These are phyloP conservation scores for Bonia amplexicaulis DNA, from an alignment of 176 grass and related monocot species.

Conservation along the genomic window DNA sequence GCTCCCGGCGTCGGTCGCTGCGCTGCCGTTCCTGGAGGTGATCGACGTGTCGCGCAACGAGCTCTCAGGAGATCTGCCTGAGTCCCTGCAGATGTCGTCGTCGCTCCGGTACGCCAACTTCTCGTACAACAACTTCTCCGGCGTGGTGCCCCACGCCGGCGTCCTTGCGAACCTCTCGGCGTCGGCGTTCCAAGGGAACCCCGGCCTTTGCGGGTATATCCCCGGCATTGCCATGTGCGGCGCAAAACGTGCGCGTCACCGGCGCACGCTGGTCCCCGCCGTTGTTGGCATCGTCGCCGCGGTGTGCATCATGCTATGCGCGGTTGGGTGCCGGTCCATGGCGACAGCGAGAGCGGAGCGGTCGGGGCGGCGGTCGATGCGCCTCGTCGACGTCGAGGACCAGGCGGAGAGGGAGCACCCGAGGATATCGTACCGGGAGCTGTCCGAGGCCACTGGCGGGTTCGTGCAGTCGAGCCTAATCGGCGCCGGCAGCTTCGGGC, in stretches of 20 bases:
- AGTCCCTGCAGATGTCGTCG: constrained; percentile 38
- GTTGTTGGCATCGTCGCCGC: constrained; percentile 1
- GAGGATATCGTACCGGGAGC: constrained; percentile 65
- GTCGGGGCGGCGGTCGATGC: neutral
- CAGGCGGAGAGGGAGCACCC: constrained; percentile 49
- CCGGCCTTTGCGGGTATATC: constrained; percentile 45
- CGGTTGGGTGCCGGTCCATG: constrained; percentile 11
- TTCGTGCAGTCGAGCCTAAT: constrained; percentile 57
- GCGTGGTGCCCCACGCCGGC: constrained; percentile 37
- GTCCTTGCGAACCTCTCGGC: constrained; percentile 41
- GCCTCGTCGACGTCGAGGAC: constrained; percentile 32
- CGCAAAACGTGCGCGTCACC: neutral
- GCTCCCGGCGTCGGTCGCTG: constrained; percentile 50
- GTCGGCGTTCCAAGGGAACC: constrained; percentile 50
- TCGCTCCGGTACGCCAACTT: constrained; percentile 54
- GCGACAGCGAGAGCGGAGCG: neutral
- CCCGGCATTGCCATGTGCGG: constrained; percentile 31
- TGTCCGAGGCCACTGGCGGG: constrained; percentile 59
- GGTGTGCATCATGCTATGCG: constrained; percentile 24
- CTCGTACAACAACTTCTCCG: constrained; percentile 77
- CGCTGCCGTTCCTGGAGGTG: constrained; percentile 55
- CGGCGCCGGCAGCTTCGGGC: constrained; percentile 53
- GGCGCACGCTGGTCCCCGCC: neutral
- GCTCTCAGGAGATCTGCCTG: constrained; percentile 34
- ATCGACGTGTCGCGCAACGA: constrained; percentile 63